phyloP scores from a whole-genome alignment of 2,329 filamentous ascomycete genomes.

The Claviceps humidiphila region DNA sequence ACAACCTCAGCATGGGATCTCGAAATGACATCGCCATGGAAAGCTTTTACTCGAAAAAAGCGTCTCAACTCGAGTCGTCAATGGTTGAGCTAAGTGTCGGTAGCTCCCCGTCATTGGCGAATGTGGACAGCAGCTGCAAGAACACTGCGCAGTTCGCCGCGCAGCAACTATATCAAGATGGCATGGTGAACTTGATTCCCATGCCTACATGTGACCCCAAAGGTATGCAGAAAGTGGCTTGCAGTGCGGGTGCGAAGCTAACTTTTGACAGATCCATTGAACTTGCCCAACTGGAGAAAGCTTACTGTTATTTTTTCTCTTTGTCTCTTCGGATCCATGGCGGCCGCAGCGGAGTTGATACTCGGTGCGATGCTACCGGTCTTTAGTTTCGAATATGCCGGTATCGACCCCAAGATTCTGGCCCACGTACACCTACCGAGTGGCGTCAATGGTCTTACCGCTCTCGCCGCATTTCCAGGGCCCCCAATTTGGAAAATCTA shows the following conservation, averaged over 20 bases:
- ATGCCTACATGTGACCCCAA: constrained; percentile 1
- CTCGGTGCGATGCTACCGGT: constrained; percentile 2
- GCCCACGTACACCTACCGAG: neutral
- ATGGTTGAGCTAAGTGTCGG: neutral
- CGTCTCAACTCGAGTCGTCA: neutral
- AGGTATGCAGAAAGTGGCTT: neutral
- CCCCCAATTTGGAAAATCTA: constrained; percentile 3
- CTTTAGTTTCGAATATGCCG: constrained; percentile 3
- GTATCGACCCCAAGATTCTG: neutral
- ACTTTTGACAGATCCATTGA: neutral
- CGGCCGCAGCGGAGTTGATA: constrained; percentile 1
- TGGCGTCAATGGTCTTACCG: neutral
- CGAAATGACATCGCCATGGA: neutral
- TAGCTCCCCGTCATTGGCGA: neutral
- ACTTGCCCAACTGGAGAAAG: constrained; percentile 1
- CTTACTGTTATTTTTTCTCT: neutral
- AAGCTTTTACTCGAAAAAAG: neutral
- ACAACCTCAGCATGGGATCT: neutral
- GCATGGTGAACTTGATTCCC: constrained; percentile 1
- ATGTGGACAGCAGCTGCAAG: neutral
- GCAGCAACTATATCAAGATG: neutral
- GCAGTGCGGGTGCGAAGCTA: neutral
- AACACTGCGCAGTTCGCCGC: neutral
- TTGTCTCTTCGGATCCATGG: constrained; percentile 3
- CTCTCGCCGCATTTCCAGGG: neutral